Base-by-base conservation (phyloP, 345 rosid species). In the Melaleuca alternifolia region DNA sequence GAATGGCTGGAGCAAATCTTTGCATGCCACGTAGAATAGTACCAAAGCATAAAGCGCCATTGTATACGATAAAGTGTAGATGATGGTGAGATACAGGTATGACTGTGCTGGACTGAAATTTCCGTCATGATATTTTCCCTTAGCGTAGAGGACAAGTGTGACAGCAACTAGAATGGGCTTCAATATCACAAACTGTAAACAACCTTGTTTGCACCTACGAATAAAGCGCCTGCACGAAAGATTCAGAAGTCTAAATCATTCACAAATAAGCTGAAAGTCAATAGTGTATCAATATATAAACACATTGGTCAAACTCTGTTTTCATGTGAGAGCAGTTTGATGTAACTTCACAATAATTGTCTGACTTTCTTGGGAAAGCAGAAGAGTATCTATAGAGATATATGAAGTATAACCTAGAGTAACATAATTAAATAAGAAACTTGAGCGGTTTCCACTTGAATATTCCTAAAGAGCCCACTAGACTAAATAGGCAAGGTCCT, bases 171-270 rank as follows among this genome's bases (percentile, higher is more conserved):
- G 93, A 87, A 96, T 90, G 56, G 98, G 99, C 94, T 97, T 97
- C 86, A 97, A 90, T 87, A 97, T 95, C 87, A 97, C 99, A 95
- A 97, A 97, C 85, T 97, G 99, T 88, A 97, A 87, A 89, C 99
- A 94, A 51, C 99, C 99, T 92, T 97, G 99, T 91, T 97, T 97
- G 91, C 99, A 96, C 88, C 96, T 96, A 85, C 98, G 93, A 85
- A 96, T 97, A 87, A 97, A 97, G 54, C 98, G 97, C 94, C 99
- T 97, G 90, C 85, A 88, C 59, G 30, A 84, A 86, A 87, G 52
- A 82, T 86, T 20, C 85, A 54, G 86, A 37, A 53, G 76, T 13
- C 48, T 51, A 26, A 83, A 83, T 56, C 44, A 83, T 53, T 83
- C 81, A 4, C 81, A 71, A 71, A 71, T 9, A 37, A 71, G 48